Evolutionary conservation across 352 stramenopile genomes (phyloP).

Genomic region (Globisporangium radiosum): DNA sequence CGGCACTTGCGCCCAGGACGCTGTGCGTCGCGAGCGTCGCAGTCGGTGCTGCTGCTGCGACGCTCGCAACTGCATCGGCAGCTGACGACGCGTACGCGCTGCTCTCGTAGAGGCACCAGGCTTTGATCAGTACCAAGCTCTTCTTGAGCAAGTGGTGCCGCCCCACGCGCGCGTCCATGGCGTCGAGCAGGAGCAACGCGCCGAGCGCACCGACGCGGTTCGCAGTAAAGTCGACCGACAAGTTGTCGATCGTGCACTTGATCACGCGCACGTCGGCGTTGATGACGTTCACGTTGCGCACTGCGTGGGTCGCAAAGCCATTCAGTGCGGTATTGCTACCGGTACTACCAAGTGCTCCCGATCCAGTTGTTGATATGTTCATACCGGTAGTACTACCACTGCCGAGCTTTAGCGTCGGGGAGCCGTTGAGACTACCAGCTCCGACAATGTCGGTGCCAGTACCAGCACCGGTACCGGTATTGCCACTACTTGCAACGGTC

Average conservation of each 20-base stretch:
- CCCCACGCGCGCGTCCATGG: slow-evolving; percentile 71
- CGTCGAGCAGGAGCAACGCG: slow-evolving; percentile 77
- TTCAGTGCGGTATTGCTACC: not conserved
- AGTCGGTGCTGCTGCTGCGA: not conserved
- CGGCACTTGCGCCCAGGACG: slow-evolving; percentile 75
- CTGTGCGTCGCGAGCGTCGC: slow-evolving; percentile 18
- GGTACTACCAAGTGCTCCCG: too few species aligned
- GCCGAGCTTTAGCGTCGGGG: not conserved
- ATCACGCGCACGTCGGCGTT: slow-evolving; percentile 86
- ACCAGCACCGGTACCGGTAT: too few species aligned
- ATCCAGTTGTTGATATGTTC: too few species aligned
- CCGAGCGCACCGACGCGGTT: slow-evolving; percentile 81
- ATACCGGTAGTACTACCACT: not conserved
- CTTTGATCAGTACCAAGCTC: slow-evolving; percentile 86
- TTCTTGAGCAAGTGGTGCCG: slow-evolving; percentile 84
- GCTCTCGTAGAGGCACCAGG: slow-evolving; percentile 87
- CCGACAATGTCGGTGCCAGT: not conserved
- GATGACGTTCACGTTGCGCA: slow-evolving; percentile 88
- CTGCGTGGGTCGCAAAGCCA: slow-evolving; percentile 26
- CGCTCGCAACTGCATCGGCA: slow-evolving; percentile 4
- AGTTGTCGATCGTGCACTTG: slow-evolving; percentile 90
- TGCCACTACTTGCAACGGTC: slow-evolving; percentile 16
- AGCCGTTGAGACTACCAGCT: not conserved
- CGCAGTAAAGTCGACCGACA: slow-evolving; percentile 83
- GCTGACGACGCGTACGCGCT: slow-evolving; percentile 36